A percentile compares a stretch with the other conserved stretches of the same genome.
phyloP scores from a whole-genome alignment of 2,329 filamentous ascomycete species.

The Nemania sp. region DNA sequence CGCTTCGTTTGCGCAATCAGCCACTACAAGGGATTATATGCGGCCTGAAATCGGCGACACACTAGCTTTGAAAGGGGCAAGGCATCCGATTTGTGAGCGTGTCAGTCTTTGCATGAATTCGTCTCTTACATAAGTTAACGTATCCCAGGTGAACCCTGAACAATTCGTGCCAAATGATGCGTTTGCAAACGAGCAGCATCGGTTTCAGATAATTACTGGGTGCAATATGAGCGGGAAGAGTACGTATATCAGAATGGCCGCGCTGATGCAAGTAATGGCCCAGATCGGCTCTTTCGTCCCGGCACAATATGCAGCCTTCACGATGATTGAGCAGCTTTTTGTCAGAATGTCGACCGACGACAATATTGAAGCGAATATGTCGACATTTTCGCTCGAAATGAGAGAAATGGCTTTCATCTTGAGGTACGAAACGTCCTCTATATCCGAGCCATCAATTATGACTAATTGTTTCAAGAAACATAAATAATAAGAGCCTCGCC shows the following conservation, averaged over 20 bases:
- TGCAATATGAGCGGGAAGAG: conserved; percentile 99
- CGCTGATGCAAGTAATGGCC: conserved; percentile 87
- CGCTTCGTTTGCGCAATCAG: conserved; percentile 72
- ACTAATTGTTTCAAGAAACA: conserved; percentile 56
- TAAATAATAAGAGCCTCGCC: conserved; percentile 74
- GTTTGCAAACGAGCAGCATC: conserved; percentile 76
- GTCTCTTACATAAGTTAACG: conserved; percentile 11
- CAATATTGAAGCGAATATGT: conserved; percentile 85
- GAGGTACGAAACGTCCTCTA: conserved; percentile 44
- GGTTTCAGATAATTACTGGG: conserved; percentile 92
- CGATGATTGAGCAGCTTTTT: conserved; percentile 81
- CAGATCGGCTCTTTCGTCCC: conserved; percentile 92
- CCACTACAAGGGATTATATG: conserved; percentile 62
- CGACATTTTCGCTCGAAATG: conserved; percentile 95
- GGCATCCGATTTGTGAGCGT: conserved; percentile 80
- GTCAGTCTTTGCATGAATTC: conserved; percentile 34
- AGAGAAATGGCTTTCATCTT: conserved; percentile 93
- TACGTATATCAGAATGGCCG: conserved; percentile 86
- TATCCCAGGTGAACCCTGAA: conserved; percentile 57
- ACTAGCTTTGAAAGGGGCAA: conserved; percentile 71
- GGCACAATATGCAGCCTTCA: conserved; percentile 78
- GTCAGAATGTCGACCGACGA: conserved; percentile 86
- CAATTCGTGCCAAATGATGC: conserved; percentile 88
- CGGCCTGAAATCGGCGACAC: conserved; percentile 70
- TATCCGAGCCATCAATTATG: neutral